A percentile compares a stretch with the other conserved stretches of the same genome.
Conservation (phyloP, 2,329 filamentous ascomycete species). For the Cercospora sp. region DNA sequence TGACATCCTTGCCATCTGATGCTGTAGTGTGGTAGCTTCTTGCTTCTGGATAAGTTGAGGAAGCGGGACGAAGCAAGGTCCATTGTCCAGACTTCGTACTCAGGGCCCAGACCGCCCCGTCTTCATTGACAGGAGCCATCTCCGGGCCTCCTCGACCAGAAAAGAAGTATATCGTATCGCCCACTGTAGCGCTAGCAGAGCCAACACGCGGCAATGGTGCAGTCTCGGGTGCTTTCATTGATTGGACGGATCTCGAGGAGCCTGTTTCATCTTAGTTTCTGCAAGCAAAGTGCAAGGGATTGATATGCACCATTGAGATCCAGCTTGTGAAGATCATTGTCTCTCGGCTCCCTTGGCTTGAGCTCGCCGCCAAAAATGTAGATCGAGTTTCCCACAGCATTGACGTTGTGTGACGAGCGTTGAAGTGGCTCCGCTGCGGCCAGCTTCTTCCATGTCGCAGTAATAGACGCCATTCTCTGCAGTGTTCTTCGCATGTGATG, state of each 20-base stretch:
- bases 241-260: constrained; percentile 31
- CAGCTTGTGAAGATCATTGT: constrained; percentile 70
- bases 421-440: constrained; percentile 50
- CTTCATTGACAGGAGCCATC: constrained; percentile 71
- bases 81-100: constrained; percentile 65
- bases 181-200: constrained; percentile 67
- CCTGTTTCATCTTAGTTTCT: constrained; percentile 17
- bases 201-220: constrained; percentile 70
- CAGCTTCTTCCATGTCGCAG: constrained; percentile 41
- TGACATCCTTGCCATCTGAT: constrained; percentile 65
- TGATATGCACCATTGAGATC: constrained; percentile 3
- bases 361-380: constrained; percentile 79
- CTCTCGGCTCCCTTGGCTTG: constrained; percentile 63
- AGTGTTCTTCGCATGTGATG: background rate
- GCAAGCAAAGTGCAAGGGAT: background rate
- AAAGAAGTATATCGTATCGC: constrained; percentile 74
- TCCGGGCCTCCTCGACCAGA: constrained; percentile 71
- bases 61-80: constrained; percentile 61
- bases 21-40: constrained; percentile 71
- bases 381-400: constrained; percentile 51
- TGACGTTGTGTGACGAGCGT: constrained; percentile 71
- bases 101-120: constrained; percentile 74
- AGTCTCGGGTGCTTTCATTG: constrained; percentile 10
- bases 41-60: constrained; percentile 56
- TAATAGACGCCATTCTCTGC: constrained; percentile 9